Evolutionary conservation across 1,139 yeast genomes (phyloP), one percentile per base, ranked within the genome.

Genomic region (Kodamaea fungicola): DNA sequence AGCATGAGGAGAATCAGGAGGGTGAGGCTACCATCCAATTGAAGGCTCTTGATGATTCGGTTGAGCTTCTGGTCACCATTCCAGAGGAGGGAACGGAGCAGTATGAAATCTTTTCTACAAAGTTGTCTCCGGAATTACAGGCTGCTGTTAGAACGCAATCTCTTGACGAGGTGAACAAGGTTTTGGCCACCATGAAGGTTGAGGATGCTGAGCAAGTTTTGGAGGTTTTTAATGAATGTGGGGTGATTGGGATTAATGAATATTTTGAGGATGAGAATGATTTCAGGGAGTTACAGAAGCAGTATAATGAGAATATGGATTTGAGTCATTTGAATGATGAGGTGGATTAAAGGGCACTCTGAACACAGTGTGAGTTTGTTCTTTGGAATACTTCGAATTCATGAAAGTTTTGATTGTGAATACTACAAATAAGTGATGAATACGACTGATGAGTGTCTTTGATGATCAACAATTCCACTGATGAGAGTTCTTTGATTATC

Each of bases 21-120:
- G 87, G 78, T 21, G 92, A 81, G 46, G 94, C 85, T 37, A 78
- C 80, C 46, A 89, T 92, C 47, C 97, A 92, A 61, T 69, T 92
- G 52, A 85, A 87, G 52, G 80, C 96, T 0, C 76, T 90, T 37
- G 97, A 92, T 61, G 96, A 94, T 26, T 76, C 80, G 42, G 77
- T 92, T 1, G 82, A 85, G 58, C 71, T 92, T 34, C 70, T 78
- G 36, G 90, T 92, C 12, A 75, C 72, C 39, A 67, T 89, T 12
- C 98, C 98, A 3, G 53, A 51, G 6, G 69, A 71, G 37, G 85
- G 79, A 33, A 55, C 71, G 2, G 61, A 60, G 29, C 78, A 78
- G 40, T 80, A 76, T 52, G 68, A 72, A 39, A 62, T 71, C 1
- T 84, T 83, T 52, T 51, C 61, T 22, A 66, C 74, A 10, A 61